Base-by-base conservation (phyloP, 257 asterid species). In the Leonotis leonurus region DNA sequence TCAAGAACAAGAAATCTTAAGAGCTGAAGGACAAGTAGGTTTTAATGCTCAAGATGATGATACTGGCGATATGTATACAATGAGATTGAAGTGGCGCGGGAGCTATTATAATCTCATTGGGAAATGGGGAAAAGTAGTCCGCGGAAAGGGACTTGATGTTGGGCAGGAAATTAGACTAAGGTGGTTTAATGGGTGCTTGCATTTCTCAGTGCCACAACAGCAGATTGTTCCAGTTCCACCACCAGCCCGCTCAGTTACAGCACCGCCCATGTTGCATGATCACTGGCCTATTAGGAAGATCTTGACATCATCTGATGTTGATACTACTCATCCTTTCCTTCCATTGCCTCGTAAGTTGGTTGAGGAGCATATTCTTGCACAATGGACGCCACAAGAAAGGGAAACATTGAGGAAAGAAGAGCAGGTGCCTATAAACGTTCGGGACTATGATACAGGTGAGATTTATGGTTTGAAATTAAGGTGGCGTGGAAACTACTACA, bases 41-140 rank as follows among this genome's bases (percentile, higher is more conserved):
- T 61, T 81, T 65, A 71, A 67, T 68, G 82, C 84, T 40, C 82
- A 73, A 49, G 87, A 81, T 58, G 87, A 81, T 10, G 87, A 81
- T 50, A 76, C 74, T 26, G 84, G 87, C 1, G 84, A 75, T 14
- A 33, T 68, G 72, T 71, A 73, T 60, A 22, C 66, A 8, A 81
- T 81, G 87, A 81, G 76, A 70, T 37, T 81, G 62, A 80, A 77
- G 50, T 80, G 83, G 83, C 83, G 86, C 33, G 86, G 86, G 58
- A 80, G 86, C 52, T 77, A 80, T 56, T 77, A 80, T 27, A 77
- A 77, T 64, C 81, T 77, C 48, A 74, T 77, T 13, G 86, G 87
- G 8, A 81, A 78, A 60, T 81, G 84, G 87, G 87, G 84, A 24
- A 81, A 81, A 73, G 81, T 81, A 16, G 78, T 81, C 40, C 80